Evolutionary conservation across 768 basidiomycete genomes (phyloP).

Genomic region (Amanita inopinata): DNA sequence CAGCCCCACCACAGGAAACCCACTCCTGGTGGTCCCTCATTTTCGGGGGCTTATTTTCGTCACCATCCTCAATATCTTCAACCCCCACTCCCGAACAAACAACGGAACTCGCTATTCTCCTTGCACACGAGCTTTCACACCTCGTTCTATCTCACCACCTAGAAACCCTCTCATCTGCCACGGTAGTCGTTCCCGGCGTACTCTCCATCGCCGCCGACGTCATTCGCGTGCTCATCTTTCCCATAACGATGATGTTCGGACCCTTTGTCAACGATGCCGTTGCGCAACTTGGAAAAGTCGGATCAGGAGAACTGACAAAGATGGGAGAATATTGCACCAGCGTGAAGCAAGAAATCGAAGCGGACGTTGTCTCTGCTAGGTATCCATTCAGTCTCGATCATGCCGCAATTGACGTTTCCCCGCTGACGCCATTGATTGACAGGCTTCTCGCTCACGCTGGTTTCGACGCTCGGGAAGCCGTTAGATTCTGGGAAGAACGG

Average conservation of each 20-base stretch:
- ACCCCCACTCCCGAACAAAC: constrained; percentile 78
- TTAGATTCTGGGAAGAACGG: constrained; percentile 74
- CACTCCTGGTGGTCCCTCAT: constrained; percentile 37
- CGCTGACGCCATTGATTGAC: constrained; percentile 5
- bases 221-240: constrained; percentile 72
- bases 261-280: constrained; percentile 95
- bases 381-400: constrained; percentile 21
- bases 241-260: constrained; percentile 83
- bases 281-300: constrained; percentile 67
- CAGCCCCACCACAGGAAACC: constrained; percentile 15
- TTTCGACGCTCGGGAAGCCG: constrained; percentile 76
- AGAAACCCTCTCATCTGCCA: constrained; percentile 80
- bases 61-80: constrained; percentile 19
- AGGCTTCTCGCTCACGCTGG: constrained; percentile 91
- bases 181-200: constrained; percentile 73
- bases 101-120: constrained; percentile 76
- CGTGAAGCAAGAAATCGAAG: constrained; percentile 82
- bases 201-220: constrained; percentile 72
- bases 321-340: constrained; percentile 71
- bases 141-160: constrained; percentile 85
- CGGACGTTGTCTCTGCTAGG: constrained; percentile 83
- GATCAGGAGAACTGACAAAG: constrained; percentile 65
- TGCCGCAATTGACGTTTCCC: constrained; percentile 4
- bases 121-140: constrained; percentile 93
- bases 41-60: constrained; percentile 35